A percentile compares a stretch with the other conserved stretches of the same genome.
Evolutionary conservation across 768 basidiomycete genomes (phyloP).

Genomic region (Phaeotremella skinneri): DNA sequence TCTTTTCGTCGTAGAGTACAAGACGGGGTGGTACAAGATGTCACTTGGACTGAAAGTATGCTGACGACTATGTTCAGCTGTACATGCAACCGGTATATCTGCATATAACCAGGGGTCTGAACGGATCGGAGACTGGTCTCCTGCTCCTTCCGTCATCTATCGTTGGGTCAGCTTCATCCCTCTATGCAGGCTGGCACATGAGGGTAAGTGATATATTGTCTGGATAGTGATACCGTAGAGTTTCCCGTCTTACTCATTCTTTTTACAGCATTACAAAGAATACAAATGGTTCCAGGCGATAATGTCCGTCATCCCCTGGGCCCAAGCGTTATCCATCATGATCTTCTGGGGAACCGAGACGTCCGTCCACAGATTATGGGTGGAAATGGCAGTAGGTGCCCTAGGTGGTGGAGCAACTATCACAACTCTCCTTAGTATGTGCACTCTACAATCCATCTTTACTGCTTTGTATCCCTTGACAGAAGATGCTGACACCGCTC

Average conservation of each 20-base stretch:
- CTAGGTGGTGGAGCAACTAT: constrained; percentile 32
- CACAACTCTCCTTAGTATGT: constrained; percentile 33
- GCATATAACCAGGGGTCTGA: constrained; percentile 38
- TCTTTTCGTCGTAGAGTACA: background rate
- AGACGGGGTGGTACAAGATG: too few species aligned
- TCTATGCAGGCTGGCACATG: constrained; percentile 46
- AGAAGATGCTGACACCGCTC: too few species aligned
- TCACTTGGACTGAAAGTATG: background rate
- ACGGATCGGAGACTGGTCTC: constrained; percentile 33
- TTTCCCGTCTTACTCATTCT: background rate
- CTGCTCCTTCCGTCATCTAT: constrained; percentile 34
- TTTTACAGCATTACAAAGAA: constrained; percentile 27
- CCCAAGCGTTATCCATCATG: constrained; percentile 33
- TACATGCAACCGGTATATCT: constrained; percentile 47
- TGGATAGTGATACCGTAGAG: background rate
- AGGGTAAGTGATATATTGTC: constrained; percentile 16
- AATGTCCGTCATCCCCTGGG: constrained; percentile 28
- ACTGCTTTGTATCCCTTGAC: background rate
- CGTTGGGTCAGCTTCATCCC: constrained; percentile 30
- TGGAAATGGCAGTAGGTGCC: constrained; percentile 38
- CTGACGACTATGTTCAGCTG: constrained; percentile 14
- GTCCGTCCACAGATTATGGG: constrained; percentile 24
- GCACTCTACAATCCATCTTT: background rate
- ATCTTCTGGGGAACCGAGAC: constrained; percentile 30
- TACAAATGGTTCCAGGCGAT: constrained; percentile 43